These are phyloP conservation scores for Boletus rubescentipes DNA, from an alignment of 768 basidiomycete genomes.

Conservation along the genomic window DNA sequence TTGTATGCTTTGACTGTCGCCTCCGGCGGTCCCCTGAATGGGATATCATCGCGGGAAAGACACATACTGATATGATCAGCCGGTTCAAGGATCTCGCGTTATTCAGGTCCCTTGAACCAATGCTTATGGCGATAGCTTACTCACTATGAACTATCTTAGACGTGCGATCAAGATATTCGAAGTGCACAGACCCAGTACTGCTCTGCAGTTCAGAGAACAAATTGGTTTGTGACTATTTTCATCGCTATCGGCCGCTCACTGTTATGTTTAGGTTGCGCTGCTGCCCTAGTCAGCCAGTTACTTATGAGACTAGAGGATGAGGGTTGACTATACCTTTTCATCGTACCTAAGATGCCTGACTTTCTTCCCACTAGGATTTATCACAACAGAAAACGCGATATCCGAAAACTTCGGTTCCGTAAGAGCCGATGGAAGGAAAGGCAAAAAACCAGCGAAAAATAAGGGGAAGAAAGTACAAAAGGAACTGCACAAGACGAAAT, in stretches of 20 bases:
- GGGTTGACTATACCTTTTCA: slow-evolving; percentile 40
- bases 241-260: slow-evolving; percentile 5
- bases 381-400: slow-evolving; percentile 48
- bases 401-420: slow-evolving; percentile 50
- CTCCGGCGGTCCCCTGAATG: slow-evolving; percentile 64
- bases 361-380: slow-evolving; percentile 49
- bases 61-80: slow-evolving; percentile 54
- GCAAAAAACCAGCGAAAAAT: slow-evolving; percentile 41
- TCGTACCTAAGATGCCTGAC: slow-evolving; percentile 5
- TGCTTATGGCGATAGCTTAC: neutral
- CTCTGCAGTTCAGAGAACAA: slow-evolving; percentile 54
- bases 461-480: slow-evolving; percentile 46
- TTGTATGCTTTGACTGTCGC: slow-evolving; percentile 77
- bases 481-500: slow-evolving; percentile 55
- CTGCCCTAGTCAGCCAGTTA: slow-evolving; percentile 56
- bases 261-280: slow-evolving; percentile 46
- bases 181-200: slow-evolving; percentile 41
- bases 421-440: slow-evolving; percentile 37
- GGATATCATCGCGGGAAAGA: slow-evolving; percentile 61
- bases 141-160: slow-evolving; percentile 33
- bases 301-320: slow-evolving; percentile 70
- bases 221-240: slow-evolving; percentile 47
- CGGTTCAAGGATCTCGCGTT: slow-evolving; percentile 69
- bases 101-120: slow-evolving; percentile 50
- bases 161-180: slow-evolving; percentile 73